These are phyloP conservation scores for Blastobotrys peoriensis DNA, from an alignment of 805 yeast species.

Conservation along the genomic window DNA sequence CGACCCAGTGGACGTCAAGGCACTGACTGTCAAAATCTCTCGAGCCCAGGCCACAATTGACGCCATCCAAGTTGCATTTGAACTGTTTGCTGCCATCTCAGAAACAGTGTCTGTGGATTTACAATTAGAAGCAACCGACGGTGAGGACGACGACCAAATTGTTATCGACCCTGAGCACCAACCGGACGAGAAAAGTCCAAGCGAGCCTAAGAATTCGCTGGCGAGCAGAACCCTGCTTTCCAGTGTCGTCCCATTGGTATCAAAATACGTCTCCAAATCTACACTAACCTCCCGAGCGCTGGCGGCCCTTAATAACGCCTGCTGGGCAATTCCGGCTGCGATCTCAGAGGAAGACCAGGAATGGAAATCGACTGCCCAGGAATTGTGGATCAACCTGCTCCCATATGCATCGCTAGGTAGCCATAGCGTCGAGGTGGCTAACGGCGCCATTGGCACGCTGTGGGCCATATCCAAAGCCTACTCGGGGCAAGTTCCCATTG, in stretches of 20 bases:
- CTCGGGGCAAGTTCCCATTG: constrained; percentile 18
- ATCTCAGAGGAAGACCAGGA: constrained; percentile 23
- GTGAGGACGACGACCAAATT: constrained; percentile 11
- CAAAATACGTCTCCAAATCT: constrained; percentile 29
- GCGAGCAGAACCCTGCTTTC: too few relatives aligned
- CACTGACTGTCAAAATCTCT: constrained; percentile 12
- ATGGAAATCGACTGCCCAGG: constrained; percentile 33
- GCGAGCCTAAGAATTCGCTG: too few relatives aligned
- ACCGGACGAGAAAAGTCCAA: too few relatives aligned
- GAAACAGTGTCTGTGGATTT: constrained; percentile 43
- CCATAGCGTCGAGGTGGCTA: constrained; percentile 25
- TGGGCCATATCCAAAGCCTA: constrained; percentile 39
- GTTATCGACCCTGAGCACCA: too few relatives aligned
- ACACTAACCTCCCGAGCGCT: constrained; percentile 51
- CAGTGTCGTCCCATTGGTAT: constrained; percentile 23
- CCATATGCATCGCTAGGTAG: constrained; percentile 16
- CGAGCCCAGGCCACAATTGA: constrained; percentile 40
- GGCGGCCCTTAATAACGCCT: constrained; percentile 63
- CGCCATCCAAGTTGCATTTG: constrained; percentile 65
- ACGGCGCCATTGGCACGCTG: constrained; percentile 35
- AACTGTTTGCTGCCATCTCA: constrained; percentile 66
- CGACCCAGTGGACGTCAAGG: constrained; percentile 18
- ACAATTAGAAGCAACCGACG: constrained; percentile 7
- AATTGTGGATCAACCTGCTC: constrained; percentile 23
- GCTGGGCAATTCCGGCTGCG: constrained; percentile 47